Evolutionary conservation across 176 grass and related monocot species (phyloP).

Genomic region (Miscanthus lutarioriparius): DNA sequence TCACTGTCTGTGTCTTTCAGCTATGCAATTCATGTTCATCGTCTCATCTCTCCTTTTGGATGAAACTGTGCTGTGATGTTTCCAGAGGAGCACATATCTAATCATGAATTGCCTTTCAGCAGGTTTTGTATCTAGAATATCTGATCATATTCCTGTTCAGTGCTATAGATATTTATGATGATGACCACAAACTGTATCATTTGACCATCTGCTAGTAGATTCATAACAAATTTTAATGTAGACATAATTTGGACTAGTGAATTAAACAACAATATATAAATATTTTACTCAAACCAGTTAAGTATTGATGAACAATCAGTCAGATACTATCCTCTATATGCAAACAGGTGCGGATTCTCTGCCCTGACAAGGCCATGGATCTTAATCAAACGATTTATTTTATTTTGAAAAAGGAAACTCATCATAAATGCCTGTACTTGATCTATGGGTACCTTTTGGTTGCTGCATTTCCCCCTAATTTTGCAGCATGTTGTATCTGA

Average conservation of each 20-base stretch:
- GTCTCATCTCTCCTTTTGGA: background rate
- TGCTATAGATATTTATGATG: background rate
- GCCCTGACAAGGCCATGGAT: background rate
- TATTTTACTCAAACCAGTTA: background rate
- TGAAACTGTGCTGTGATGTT: background rate
- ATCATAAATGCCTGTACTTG: background rate
- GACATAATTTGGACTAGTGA: background rate
- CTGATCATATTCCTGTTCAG: background rate
- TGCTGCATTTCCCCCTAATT: slow-evolving; percentile 1
- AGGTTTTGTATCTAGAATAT: slow-evolving; percentile 6
- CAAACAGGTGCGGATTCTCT: background rate
- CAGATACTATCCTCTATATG: background rate
- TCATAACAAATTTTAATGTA: background rate
- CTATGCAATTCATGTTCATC: background rate
- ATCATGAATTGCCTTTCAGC: slow-evolving; percentile 3
- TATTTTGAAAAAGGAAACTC: background rate
- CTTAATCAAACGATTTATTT: background rate
- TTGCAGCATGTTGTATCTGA: background rate
- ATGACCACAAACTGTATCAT: background rate
- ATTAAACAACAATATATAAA: background rate
- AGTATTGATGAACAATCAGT: background rate
- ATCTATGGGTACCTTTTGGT: background rate
- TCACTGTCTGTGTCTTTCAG: slow-evolving; percentile 20
- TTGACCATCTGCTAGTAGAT: background rate
- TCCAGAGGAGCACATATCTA: background rate